Evolutionary conservation across 345 rosid genomes (phyloP).

Genomic region (Euphorbia peplus): DNA sequence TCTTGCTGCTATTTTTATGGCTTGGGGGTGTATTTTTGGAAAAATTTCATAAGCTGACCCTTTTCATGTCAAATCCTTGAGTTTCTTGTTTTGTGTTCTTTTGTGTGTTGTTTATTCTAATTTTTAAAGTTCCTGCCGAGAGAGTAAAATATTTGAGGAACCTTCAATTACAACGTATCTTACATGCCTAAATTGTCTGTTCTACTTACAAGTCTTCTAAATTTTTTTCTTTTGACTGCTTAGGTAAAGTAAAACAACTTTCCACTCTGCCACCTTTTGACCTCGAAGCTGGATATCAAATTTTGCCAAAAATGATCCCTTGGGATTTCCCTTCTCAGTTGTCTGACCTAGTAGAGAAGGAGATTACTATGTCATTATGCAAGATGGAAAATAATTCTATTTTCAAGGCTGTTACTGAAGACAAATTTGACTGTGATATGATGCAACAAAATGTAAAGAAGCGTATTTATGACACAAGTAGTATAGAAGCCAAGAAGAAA

Average conservation of each 20-base stretch:
- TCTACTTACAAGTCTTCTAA: not conserved
- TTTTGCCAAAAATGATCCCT: conserved; percentile 61
- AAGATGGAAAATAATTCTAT: conserved; percentile 42
- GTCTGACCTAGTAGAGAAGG: conserved; percentile 72
- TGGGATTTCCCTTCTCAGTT: conserved; percentile 72
- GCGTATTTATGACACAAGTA: conserved; percentile 34
- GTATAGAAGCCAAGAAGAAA: conserved; percentile 67
- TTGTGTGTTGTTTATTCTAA: not conserved
- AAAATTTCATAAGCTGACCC: not conserved
- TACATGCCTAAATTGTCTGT: not conserved
- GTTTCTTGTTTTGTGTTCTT: not conserved
- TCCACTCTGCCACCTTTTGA: conserved; percentile 42
- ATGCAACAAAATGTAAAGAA: conserved; percentile 32
- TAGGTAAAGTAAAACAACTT: conserved; percentile 39
- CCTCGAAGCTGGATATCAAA: conserved; percentile 51
- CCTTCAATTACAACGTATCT: not conserved
- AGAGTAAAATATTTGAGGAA: not conserved
- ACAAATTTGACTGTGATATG: conserved; percentile 35
- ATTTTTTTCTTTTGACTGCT: conserved; percentile 8
- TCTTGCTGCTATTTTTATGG: not conserved
- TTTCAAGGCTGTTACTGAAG: conserved; percentile 37
- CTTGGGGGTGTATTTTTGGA: not conserved
- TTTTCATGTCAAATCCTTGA: not conserved
- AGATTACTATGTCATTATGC: conserved; percentile 45
- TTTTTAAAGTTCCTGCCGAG: not conserved